Percentiles rank a stretch among this genome's conserved stretches.
phyloP scores from a whole-genome alignment of 2,329 filamentous ascomycete species.

The Pseudogymnoascus sp. region DNA sequence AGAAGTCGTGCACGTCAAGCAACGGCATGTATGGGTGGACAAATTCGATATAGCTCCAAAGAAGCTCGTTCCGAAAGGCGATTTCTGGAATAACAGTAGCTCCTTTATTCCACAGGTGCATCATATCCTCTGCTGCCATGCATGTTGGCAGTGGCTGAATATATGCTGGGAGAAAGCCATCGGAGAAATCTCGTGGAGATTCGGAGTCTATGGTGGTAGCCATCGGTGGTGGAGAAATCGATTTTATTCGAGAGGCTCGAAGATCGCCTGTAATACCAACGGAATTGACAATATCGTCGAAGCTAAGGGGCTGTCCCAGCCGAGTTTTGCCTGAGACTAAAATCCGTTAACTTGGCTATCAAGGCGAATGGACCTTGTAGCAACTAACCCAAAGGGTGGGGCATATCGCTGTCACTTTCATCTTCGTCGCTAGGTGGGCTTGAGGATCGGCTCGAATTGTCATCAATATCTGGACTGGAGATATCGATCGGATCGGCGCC shows the following conservation, averaged over 20 bases:
- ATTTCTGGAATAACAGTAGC: slow-evolving; percentile 66
- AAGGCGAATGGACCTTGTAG: not conserved
- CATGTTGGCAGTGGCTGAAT: not conserved
- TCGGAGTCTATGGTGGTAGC: not conserved
- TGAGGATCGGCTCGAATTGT: not conserved
- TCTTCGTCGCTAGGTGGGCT: not conserved
- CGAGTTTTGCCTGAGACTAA: not conserved
- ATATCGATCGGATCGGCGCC: not conserved
- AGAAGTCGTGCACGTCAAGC: slow-evolving; percentile 57
- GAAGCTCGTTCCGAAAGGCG: slow-evolving; percentile 66
- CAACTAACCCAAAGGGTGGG: not conserved
- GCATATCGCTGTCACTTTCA: not conserved
- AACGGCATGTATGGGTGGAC: slow-evolving; percentile 89
- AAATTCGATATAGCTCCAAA: slow-evolving; percentile 76
- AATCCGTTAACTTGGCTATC: not conserved
- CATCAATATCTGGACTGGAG: not conserved
- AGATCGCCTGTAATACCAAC: slow-evolving; percentile 6
- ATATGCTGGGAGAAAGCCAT: not conserved
- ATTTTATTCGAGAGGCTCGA: not conserved
- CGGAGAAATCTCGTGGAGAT: not conserved
- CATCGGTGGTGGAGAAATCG: not conserved
- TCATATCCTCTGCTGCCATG: slow-evolving; percentile 22
- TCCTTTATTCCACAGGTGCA: slow-evolving; percentile 74
- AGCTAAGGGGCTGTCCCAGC: not conserved
- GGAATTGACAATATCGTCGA: not conserved